Evolutionary conservation across 306 rosid species (phyloP), one percentile per base, ranked within the genome.

Genomic region (Citrullus amarus): DNA sequence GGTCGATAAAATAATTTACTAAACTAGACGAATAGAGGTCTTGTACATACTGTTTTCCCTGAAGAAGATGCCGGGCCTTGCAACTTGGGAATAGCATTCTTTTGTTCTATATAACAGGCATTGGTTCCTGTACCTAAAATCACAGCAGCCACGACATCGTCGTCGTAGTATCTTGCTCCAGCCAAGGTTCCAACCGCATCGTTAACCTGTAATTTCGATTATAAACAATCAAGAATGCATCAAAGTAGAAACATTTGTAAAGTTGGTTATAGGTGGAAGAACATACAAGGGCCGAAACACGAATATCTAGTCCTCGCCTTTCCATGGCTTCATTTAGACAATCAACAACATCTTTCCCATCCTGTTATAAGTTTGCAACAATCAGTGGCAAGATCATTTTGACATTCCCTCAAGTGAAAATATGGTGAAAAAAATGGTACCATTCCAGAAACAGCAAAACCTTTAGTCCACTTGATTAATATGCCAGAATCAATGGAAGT

Each of bases 71-170:
- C 83, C 32, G 82, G 87, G 17, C 88, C 88, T 20, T 86, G 81
- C 68, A 90, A 84, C 79, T 94, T 94, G 28, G 96, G 93, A 83
- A 92, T 90, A 80, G 88, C 86, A 82, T 85, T 82, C 15, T 70
- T 83, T 70, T 87, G 87, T 75, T 94, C 98, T 15, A 92, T 88
- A 65, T 94, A 94, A 83, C 98, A 92, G 79, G 98, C 98, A 62
- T 92, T 94, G 66, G 97, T 94, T 87, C 98, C 98, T 0, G 98
- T 94, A 30, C 98, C 98, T 87, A 94, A 87, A 88, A 94, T 92
- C 53, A 90, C 93, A 69, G 98, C 98, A 82, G 88, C 95, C 86
- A 83, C 78, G 44, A 90, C 97, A 84, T 94, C 96, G 60, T 88
- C 83, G 41, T 94, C 98, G 83, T 88, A 94, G 77, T 92, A 94